These are phyloP conservation scores for Phytophthora agathidicida DNA, from an alignment of 352 stramenopile genomes.

Conservation along the genomic window DNA sequence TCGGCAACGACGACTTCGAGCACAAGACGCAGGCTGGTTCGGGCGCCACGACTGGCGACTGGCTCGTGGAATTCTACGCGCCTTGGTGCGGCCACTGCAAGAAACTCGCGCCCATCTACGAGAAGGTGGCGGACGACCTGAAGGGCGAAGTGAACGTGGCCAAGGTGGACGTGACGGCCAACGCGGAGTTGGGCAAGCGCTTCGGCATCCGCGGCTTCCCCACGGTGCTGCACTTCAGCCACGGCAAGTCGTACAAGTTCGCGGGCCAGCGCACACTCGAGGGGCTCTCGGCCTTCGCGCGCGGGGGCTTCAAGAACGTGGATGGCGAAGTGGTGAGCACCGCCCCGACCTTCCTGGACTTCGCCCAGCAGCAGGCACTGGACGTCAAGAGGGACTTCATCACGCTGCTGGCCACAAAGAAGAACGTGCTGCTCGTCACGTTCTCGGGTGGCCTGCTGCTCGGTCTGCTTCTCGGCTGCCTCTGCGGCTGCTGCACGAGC, in stretches of 20 bases:
- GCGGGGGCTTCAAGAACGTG: slow-evolving; percentile 64
- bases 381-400: slow-evolving; percentile 74
- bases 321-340: slow-evolving; percentile 40
- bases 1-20: slow-evolving; percentile 85
- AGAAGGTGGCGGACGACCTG: slow-evolving; percentile 84
- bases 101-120: slow-evolving; percentile 78
- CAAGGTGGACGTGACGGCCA: slow-evolving; percentile 88
- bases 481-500: slow-evolving; percentile 76
- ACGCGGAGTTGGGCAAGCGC: slow-evolving; percentile 77
- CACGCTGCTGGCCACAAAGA: slow-evolving; percentile 74
- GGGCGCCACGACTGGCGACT: slow-evolving; percentile 92
- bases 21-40: slow-evolving; percentile 90
- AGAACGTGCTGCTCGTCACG: slow-evolving; percentile 81
- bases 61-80: slow-evolving; percentile 89
- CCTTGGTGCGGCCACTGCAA: slow-evolving; percentile 89
- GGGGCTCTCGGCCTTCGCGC: slow-evolving; percentile 64
- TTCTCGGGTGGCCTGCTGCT: slow-evolving; percentile 73
- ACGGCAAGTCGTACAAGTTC: slow-evolving; percentile 85
- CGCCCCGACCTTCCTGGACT: slow-evolving; percentile 42
- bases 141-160: slow-evolving; percentile 90
- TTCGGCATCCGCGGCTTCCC: slow-evolving; percentile 86
- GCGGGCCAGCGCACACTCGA: slow-evolving; percentile 57
- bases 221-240: slow-evolving; percentile 78
- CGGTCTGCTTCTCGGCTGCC: slow-evolving; percentile 67
- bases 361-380: slow-evolving; percentile 43